phyloP scores from a whole-genome alignment of 441 rosid genomes.

The Adansonia rubrostipa region DNA sequence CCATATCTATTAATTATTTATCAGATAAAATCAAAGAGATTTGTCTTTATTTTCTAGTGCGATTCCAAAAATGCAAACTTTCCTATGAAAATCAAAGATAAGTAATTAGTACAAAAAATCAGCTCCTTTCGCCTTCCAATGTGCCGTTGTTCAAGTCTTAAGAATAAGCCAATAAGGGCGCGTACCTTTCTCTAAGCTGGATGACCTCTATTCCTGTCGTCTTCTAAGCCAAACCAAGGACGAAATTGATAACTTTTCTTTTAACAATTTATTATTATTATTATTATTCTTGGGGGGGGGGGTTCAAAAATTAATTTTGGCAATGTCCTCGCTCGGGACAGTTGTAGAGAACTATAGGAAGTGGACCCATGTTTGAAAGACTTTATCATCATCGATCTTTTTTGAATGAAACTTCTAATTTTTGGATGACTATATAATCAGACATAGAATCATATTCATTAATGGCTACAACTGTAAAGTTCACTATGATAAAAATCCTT shows the following conservation, averaged over 20 bases:
- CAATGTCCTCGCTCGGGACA: constrained; percentile 25
- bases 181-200: neutral
- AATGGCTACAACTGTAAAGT: constrained; percentile 47
- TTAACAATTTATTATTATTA: too few species aligned
- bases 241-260: neutral
- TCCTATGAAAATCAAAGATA: neutral
- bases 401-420: neutral
- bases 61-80: neutral
- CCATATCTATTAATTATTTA: too few species aligned
- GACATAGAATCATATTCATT: constrained; percentile 11
- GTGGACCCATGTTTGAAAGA: constrained; percentile 28
- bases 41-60: too few species aligned
- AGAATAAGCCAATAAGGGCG: neutral
- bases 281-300: too few species aligned
- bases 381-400: neutral
- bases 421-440: too few species aligned
- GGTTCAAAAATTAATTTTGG: neutral
- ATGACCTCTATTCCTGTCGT: neutral
- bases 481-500: constrained; percentile 20
- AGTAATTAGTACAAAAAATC: neutral
- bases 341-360: constrained; percentile 2
- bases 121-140: neutral
- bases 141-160: neutral
- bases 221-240: neutral
- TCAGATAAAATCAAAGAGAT: too few species aligned